Percentiles rank a stretch among this genome's conserved stretches.
phyloP scores from a whole-genome alignment of 257 asterid genomes.

The Solanum phureja region DNA sequence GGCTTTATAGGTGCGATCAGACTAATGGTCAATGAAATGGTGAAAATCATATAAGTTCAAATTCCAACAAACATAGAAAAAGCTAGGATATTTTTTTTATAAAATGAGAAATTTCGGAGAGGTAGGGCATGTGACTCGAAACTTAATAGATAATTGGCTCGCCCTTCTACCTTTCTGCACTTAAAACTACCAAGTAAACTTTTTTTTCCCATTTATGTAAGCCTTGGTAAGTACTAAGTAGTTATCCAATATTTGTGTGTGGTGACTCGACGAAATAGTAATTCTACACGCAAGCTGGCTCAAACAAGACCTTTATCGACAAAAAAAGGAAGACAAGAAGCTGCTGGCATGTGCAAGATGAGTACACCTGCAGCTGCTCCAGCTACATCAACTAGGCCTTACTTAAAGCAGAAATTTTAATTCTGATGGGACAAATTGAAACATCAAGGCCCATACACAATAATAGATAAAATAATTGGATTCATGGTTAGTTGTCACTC shows the following conservation, averaged over 20 bases:
- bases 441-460: background rate
- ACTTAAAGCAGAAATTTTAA: background rate
- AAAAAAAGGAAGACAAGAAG: background rate
- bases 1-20: background rate
- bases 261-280: background rate
- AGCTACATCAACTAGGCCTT: background rate
- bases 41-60: background rate
- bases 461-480: background rate
- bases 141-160: background rate
- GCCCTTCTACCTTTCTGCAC: background rate
- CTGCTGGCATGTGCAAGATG: background rate
- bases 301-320: background rate
- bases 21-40: background rate
- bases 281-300: background rate
- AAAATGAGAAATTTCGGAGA: background rate
- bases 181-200: background rate
- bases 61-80: background rate
- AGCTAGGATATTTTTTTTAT: background rate
- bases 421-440: background rate
- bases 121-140: background rate
- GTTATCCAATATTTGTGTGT: background rate
- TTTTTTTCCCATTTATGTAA: background rate
- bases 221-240: background rate
- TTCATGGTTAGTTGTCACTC: background rate
- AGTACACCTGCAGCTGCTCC: conserved; percentile 1